These are phyloP conservation scores for Gentiana straminea DNA, from an alignment of 257 asterid genomes.

Conservation along the genomic window DNA sequence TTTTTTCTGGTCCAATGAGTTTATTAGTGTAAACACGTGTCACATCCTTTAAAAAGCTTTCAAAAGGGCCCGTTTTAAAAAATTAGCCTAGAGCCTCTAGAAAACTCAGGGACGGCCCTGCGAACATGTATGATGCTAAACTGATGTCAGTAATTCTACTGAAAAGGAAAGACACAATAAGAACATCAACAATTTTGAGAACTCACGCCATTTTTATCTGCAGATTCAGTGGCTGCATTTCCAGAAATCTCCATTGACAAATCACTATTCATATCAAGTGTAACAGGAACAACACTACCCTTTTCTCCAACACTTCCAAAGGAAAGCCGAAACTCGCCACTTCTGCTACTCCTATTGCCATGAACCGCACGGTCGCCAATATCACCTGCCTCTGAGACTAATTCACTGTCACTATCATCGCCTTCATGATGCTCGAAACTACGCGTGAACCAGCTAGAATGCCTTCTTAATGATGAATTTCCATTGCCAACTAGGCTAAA, in stretches of 20 bases:
- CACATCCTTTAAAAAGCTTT: too few species aligned
- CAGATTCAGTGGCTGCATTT: conserved; percentile 26
- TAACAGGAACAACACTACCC: conserved; percentile 35
- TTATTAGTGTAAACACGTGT: too few species aligned
- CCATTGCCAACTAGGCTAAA: conserved; percentile 29
- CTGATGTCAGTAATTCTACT: too few species aligned
- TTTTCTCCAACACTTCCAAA: conserved; percentile 27
- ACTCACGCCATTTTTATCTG: conserved; percentile 31
- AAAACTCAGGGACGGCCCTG: too few species aligned
- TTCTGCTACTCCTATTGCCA: conserved; percentile 38
- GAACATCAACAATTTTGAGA: not conserved
- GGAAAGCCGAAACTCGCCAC: conserved; percentile 39
- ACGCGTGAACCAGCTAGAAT: conserved; percentile 25
- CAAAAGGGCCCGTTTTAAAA: too few species aligned
- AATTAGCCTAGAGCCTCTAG: too few species aligned
- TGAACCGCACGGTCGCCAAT: conserved; percentile 77
- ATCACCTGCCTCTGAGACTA: conserved; percentile 87
- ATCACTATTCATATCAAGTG: conserved; percentile 18
- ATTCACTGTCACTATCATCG: conserved; percentile 34
- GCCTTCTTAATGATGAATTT: conserved; percentile 37
- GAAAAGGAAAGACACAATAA: too few species aligned
- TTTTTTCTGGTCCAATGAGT: too few species aligned
- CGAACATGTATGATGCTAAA: too few species aligned
- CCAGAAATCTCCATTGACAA: not conserved
- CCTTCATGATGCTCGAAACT: conserved; percentile 20